phyloP scores from a whole-genome alignment of 1,284 basidiomycete species.

The Moesziomyces parantarcticus region DNA sequence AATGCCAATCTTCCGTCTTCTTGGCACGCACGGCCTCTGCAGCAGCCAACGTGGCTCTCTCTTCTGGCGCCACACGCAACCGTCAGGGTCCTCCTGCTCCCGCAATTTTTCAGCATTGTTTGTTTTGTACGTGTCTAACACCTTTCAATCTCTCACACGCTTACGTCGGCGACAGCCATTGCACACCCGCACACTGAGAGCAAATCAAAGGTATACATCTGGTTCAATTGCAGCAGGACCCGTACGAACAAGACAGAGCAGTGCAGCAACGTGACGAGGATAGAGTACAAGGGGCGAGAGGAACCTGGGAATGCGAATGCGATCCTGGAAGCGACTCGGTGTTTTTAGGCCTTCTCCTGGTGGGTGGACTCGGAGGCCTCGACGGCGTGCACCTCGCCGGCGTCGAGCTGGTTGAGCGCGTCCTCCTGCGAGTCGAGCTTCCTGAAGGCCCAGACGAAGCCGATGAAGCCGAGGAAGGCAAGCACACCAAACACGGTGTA shows the following conservation, averaged over 20 bases:
- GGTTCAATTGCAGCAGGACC: constrained; percentile 10
- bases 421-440: constrained; percentile 76
- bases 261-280: too few species aligned
- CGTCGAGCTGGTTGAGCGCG: constrained; percentile 54
- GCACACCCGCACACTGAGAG: not conserved
- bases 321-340: too few species aligned
- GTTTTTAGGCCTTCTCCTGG: constrained; percentile 25
- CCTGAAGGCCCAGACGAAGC: constrained; percentile 77
- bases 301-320: not conserved
- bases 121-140: not conserved
- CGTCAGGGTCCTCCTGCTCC: constrained; percentile 6
- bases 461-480: constrained; percentile 70
- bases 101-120: too few species aligned
- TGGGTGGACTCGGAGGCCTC: constrained; percentile 20
- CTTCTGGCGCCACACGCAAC: not conserved
- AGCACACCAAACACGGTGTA: constrained; percentile 72
- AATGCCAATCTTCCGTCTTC: too few species aligned
- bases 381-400: constrained; percentile 25
- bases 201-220: constrained; percentile 23
- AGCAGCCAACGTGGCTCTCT: too few species aligned
- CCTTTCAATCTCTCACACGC: not conserved
- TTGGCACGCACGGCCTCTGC: too few species aligned
- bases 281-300: constrained; percentile 20
- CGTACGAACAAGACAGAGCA: constrained; percentile 4
- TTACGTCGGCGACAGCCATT: not conserved